phyloP scores from a whole-genome alignment of 257 asterid genomes.

The Cynanchum wilfordii region DNA sequence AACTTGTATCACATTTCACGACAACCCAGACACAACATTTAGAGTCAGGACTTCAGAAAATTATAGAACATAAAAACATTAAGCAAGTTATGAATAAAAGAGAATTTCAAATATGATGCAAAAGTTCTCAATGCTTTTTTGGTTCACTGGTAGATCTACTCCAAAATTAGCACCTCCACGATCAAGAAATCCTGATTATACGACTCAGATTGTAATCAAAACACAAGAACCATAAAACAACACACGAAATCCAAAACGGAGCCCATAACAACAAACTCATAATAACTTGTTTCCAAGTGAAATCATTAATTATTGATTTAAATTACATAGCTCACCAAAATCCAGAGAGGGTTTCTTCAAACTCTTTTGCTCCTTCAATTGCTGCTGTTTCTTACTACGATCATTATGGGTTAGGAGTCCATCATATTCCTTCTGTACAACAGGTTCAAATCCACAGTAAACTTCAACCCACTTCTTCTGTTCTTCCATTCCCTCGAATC shows the following conservation, averaged over 20 bases:
- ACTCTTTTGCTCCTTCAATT: conserved; percentile 11
- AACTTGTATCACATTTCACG: neutral
- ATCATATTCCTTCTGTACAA: conserved; percentile 54
- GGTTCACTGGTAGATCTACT: too few species aligned
- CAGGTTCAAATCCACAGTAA: conserved; percentile 58
- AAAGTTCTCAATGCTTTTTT: too few species aligned
- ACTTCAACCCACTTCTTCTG: conserved; percentile 80
- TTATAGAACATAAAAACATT: neutral
- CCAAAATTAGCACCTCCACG: too few species aligned
- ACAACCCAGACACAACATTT: neutral
- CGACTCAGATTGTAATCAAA: too few species aligned
- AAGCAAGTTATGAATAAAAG: too few species aligned
- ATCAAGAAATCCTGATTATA: too few species aligned
- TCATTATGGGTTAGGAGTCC: conserved; percentile 24
- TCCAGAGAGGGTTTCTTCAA: conserved; percentile 19
- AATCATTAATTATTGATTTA: neutral
- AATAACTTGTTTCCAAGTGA: neutral
- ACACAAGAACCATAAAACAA: too few species aligned
- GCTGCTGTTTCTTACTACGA: conserved; percentile 15
- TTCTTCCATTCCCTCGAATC: conserved; percentile 47
- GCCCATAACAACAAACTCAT: too few species aligned
- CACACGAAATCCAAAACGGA: too few species aligned
- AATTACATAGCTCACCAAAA: conserved; percentile 31
- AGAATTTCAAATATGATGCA: too few species aligned
- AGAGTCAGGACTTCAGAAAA: neutral